A percentile compares a stretch with the other conserved stretches of the same genome.
Conservation (phyloP, 345 rosid species). For the Theobroma cacao region DNA sequence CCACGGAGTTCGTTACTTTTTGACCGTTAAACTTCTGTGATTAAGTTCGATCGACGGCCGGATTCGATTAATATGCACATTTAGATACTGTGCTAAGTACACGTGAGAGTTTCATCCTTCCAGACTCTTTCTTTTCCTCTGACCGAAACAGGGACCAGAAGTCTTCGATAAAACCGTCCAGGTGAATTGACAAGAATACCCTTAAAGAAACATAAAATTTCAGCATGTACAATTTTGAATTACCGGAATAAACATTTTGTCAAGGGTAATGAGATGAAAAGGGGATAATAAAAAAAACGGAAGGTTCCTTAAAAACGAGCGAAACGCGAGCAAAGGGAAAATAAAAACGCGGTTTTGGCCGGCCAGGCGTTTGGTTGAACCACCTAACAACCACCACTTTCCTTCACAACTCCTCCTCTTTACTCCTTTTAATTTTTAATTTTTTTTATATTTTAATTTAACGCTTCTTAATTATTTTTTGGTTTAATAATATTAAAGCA, state of each 20-base stretch:
- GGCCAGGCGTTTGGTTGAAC: slow-evolving; percentile 94
- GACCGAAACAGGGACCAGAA: slow-evolving; percentile 26
- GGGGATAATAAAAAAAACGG: slow-evolving; percentile 12
- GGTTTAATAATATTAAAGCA: slow-evolving; percentile 2
- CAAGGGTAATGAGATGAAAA: slow-evolving; percentile 22
- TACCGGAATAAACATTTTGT: background rate
- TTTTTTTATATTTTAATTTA: slow-evolving; percentile 18
- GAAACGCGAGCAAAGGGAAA: slow-evolving; percentile 34
- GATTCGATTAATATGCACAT: slow-evolving; percentile 15
- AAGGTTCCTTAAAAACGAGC: slow-evolving; percentile 18
- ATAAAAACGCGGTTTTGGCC: slow-evolving; percentile 78
- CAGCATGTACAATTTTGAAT: too few relatives aligned
- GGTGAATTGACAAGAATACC: slow-evolving; percentile 16
- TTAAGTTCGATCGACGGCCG: slow-evolving; percentile 25
- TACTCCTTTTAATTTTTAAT: slow-evolving; percentile 12
- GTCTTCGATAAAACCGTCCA: slow-evolving; percentile 29
- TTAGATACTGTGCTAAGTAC: slow-evolving; percentile 5
- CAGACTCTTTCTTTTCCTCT: slow-evolving; percentile 28
- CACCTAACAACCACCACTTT: slow-evolving; percentile 90
- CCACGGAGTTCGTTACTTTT: background rate
- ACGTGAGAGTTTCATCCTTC: slow-evolving; percentile 36
- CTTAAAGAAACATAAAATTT: background rate
- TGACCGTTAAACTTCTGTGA: slow-evolving; percentile 1
- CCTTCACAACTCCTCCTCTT: slow-evolving; percentile 43
- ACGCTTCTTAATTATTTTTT: slow-evolving; percentile 7